Evolutionary conservation across 2,329 filamentous ascomycete species (phyloP), one percentile per base, ranked within the genome.

Genomic region (Ilyonectria robusta): DNA sequence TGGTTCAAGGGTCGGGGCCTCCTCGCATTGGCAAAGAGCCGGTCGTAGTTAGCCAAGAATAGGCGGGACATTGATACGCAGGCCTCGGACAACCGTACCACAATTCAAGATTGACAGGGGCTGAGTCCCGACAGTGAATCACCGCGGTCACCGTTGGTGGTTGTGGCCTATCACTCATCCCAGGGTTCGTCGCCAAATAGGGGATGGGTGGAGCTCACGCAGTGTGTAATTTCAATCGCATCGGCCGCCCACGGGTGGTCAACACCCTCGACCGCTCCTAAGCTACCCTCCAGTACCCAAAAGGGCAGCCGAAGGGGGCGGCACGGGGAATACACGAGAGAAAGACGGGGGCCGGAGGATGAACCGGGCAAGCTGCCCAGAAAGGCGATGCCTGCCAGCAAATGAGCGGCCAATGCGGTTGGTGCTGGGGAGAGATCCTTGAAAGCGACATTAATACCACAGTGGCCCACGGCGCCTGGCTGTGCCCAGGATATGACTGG

Each of bases 121-220:
- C 66, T 19, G 40, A 66, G 62, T 72, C 63, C 66, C 62, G 35
- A 71, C 57, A 65, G 69, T 69, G 68, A 72, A 68, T 69, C 71
- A 72, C 74, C 71, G 65, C 60, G 66, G 66, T 67, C 72, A 73
- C 70, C 75, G 75, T 73, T 75, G 69, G 72, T 69, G 68, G 67
- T 66, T 59, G 68, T 53, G 53, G 73, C 68, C 70, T 67, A 74
- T 74, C 73, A 74, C 62, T 51, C 35, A 44, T 40, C 54, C 44
- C 29, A 50, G 42, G 61, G 50, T 55, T 68, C 50, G 47, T 53
- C 56, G 65, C 47, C 61, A 54, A 75, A 77, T 73, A 75, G 75
- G 75, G 73, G 75, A 70, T 68, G 44, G 56, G 74, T 76, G 75
- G 75, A 75, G 70, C 72, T 65, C 62, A 44, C 65, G 63, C 68